Base-by-base conservation (phyloP, 495 filamentous ascomycete genomes). In the Neurospora sp. region DNA sequence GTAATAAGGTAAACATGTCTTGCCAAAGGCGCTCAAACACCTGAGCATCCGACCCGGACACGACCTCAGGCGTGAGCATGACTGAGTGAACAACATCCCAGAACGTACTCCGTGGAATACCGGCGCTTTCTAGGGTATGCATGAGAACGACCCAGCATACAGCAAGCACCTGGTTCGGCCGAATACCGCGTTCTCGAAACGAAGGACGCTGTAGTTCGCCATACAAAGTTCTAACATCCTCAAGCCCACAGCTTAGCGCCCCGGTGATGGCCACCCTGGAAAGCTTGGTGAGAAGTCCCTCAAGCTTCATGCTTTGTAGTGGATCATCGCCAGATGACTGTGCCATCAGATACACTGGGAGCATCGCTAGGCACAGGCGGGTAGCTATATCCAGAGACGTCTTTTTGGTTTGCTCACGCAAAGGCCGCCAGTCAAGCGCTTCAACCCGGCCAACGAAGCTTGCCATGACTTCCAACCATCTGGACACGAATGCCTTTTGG, bases 1-100 rank as follows among this genome's bases (percentile, higher is more conserved):
- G 95, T 12, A 97, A 81, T 3, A 93, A 78, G 0, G 88, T 89
- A 75, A 95, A 96, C 48, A 94, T 73, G n/a, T 85, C 81, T 44
- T 86, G 85, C 96, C 96, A 99, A 10, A 85, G 79, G 8, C 78
- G 78, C 77, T 99, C 96, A 41, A 96, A 85, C 14, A 76, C 73
- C 14, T 79, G 79, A 38, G 91, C 80, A 75, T 94, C 86, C 4
- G 71, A 70, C 65, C 74, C 70, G 22, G 78, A 80, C n/a, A 77
- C 74, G 35, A 75, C 71, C 5, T 78, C 75, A n/a, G 82, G 69
- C 5, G 71, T 61, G 14, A 80, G 72, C 73, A 91, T 81, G 70
- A 83, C 80, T 9, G 81, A 74, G 71, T 89, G 87, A 3, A 88
- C 74, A 18, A 89, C 79, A 76, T 84, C 85, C 88, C 86, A 95